Percentiles rank a stretch among this genome's conserved stretches.
Evolutionary conservation across 148 eudicot species (phyloP).

Genomic region (Camellia granthamiana): DNA sequence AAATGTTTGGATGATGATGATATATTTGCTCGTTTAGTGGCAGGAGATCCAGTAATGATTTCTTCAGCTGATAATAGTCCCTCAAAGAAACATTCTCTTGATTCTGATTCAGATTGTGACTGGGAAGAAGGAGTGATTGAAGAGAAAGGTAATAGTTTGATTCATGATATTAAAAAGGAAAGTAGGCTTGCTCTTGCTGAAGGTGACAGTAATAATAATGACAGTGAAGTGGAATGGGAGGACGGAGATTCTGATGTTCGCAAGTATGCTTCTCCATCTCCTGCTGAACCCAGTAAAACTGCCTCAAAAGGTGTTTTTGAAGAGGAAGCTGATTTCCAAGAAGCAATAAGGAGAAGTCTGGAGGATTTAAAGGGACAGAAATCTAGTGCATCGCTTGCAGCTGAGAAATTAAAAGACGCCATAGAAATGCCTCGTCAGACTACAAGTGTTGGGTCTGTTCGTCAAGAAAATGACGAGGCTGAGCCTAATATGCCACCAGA

Average conservation of each 20-base stretch:
- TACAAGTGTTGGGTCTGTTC: slow-evolving; percentile 7
- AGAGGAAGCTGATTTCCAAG: slow-evolving; percentile 79
- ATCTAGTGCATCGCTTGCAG: slow-evolving; percentile 25
- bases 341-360: slow-evolving; percentile 82
- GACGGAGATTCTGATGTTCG: slow-evolving; percentile 36
- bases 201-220: slow-evolving; percentile 34
- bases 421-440: slow-evolving; percentile 17
- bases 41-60: slow-evolving; percentile 41
- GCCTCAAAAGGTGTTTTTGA: slow-evolving; percentile 60
- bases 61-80: slow-evolving; percentile 29
- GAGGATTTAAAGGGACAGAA: slow-evolving; percentile 37
- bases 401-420: slow-evolving; percentile 17
- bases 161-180: slow-evolving; percentile 19
- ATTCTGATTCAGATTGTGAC: slow-evolving; percentile 61
- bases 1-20: slow-evolving; percentile 50
- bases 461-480: slow-evolving; percentile 25
- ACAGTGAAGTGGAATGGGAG: slow-evolving; percentile 57
- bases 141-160: slow-evolving; percentile 21
- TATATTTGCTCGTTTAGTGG: slow-evolving; percentile 70
- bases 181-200: slow-evolving; percentile 21
- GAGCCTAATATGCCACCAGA: slow-evolving; percentile 20
- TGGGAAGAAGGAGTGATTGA: slow-evolving; percentile 69
- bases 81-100: slow-evolving; percentile 22
- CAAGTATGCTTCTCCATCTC: slow-evolving; percentile 26
- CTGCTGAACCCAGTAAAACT: slow-evolving; percentile 25